Percentiles rank a stretch among this genome's conserved stretches.
These are phyloP conservation scores for Quercus rubra DNA, from an alignment of 306 rosid species.

Conservation along the genomic window DNA sequence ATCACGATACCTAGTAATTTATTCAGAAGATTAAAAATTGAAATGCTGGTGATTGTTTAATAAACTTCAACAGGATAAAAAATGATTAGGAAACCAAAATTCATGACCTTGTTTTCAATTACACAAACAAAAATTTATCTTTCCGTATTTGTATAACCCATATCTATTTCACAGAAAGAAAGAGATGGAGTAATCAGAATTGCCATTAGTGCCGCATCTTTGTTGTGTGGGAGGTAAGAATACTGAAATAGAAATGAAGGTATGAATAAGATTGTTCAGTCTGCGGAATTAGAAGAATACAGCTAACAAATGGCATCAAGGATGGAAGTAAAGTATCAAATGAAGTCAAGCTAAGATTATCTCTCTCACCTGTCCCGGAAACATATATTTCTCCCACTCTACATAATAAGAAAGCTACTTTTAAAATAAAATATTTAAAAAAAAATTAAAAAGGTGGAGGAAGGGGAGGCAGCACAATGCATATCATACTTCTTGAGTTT, in stretches of 20 bases:
- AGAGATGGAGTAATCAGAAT: background rate
- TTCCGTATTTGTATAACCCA: background rate
- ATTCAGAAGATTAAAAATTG: background rate
- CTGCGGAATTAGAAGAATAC: background rate
- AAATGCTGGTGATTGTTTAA: background rate
- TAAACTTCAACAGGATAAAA: background rate
- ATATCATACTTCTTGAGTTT: background rate
- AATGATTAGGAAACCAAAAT: background rate
- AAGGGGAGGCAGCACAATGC: background rate
- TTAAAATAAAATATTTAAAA: too few relatives aligned
- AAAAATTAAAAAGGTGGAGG: background rate
- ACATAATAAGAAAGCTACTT: background rate
- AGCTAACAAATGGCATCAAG: background rate
- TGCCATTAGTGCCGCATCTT: background rate
- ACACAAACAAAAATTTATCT: background rate
- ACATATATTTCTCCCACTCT: background rate
- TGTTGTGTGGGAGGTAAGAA: background rate
- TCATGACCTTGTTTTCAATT: background rate
- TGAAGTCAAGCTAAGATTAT: background rate
- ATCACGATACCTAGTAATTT: background rate
- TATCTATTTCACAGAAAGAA: background rate
- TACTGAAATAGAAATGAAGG: background rate
- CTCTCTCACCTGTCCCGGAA: background rate
- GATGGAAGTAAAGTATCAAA: background rate
- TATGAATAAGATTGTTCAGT: background rate